Base-by-base conservation (phyloP, 768 basidiomycete genomes). In the Termitomyces sp. region DNA sequence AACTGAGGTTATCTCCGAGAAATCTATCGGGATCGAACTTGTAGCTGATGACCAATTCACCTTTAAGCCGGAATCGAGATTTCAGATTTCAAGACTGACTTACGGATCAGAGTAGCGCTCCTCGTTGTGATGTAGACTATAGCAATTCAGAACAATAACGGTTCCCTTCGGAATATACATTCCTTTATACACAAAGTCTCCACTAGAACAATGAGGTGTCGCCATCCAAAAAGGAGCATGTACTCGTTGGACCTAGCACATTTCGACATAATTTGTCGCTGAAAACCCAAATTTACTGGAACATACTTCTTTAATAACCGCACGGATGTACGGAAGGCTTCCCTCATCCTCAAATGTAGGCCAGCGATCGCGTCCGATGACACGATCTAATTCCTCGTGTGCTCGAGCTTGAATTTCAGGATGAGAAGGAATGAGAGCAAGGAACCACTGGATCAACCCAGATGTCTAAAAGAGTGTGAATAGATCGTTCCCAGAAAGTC, bases 131-230 rank as follows among this genome's bases (percentile, higher is more conserved):
- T 76, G 74, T 61, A 74, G 67, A 3, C 69, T 74, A 59, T 72
- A 78, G 59, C 70, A 69, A 58, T 80, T 78, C 12, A 75, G 56
- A 6, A 79, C 63, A 6, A 79, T 58, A 13, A 73, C 71, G 3
- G 75, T 70, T 18, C 73, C 70, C 51, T 72, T 73, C 0, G 79
- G 78, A 44, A 80, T 75, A 60, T 68, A 74, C 59, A 72, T 64
- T 18, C 76, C 77, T 0, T 66, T 64, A 60, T 78, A 81, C 0
- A 68, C 72, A 54, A 77, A 78, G 58, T 79, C 78, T 27, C 73
- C 63, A 4, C 62, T 68, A 22, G 67, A 67, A 20, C 64, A 63
- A 57, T 80, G 79, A 1, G 78, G 77, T 0, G 73, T 72, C 18
- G 69, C 72, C 36, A 75, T 68, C 73, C 73, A 75, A 61, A 75